Base-by-base conservation (phyloP, 2,329 filamentous ascomycete species). In the Pochonia chlamydosporia region DNA sequence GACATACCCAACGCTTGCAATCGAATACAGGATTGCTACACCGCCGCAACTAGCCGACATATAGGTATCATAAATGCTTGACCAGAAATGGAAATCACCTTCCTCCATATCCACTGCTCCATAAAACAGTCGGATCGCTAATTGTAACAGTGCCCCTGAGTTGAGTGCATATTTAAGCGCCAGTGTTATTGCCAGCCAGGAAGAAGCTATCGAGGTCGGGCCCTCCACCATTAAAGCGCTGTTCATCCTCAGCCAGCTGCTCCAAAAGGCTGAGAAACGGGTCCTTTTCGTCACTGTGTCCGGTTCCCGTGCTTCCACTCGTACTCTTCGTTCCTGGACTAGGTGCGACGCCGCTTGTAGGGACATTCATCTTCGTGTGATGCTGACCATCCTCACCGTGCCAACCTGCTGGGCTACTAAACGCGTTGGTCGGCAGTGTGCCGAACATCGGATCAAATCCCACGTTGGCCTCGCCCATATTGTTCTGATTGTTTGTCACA, bases 141-240 rank as follows among this genome's bases (percentile, higher is more conserved):
- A n/a, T n/a, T n/a, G n/a, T n/a, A n/a, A n/a, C n/a, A n/a, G n/a
- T n/a, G n/a, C n/a, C n/a, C n/a, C n/a, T n/a, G n/a, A n/a, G n/a
- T n/a, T n/a, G n/a, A n/a, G n/a, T n/a, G n/a, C n/a, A n/a, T 28
- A 28, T 28, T 28, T 13, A 39, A 18, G 9, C 35, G 16, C 20
- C 33, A 20, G 10, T 39, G 11, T 39, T 10, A 20, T 23, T 39
- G 42, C 35, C 21, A 28, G 40, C 25, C 24, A 91, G 67, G 59
- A 91, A 91, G 66, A 89, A 91, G n/a, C n/a, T n/a, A 62, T 92
- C 87, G 57, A 93, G 68, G 59, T 92, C 87, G 54, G 78, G 84
- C 11, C 84, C 85, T 9, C 82, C 79, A 0, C 84, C 86, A 36
- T 74, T 73, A 45, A 66, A 59, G 20, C 63, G 62, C 46, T 86